Evolutionary conservation across 2,329 filamentous ascomycete genomes (phyloP).

Genomic region (Zymoseptoria passerinii): DNA sequence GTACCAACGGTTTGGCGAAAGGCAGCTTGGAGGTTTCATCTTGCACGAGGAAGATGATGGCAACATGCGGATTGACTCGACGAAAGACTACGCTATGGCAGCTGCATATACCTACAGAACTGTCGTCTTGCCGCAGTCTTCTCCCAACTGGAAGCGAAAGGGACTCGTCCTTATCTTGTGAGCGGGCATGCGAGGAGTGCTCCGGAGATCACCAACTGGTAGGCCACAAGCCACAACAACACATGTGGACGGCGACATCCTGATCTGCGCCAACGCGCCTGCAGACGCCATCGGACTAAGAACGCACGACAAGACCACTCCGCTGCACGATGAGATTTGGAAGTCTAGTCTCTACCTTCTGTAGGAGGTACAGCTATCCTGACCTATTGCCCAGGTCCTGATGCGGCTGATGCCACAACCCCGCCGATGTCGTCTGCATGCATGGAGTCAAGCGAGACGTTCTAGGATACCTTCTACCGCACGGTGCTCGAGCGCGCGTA

Average conservation of each 20-base stretch:
- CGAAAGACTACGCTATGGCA: neutral
- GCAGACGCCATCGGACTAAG: neutral
- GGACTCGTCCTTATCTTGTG: neutral
- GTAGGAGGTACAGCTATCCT: no score
- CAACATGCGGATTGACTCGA: neutral
- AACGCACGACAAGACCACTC: neutral
- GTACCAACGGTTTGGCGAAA: neutral
- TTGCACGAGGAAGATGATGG: neutral
- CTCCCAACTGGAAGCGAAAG: neutral
- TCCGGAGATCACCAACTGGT: neutral
- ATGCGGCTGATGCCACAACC: neutral
- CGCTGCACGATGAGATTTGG: neutral
- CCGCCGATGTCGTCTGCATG: neutral
- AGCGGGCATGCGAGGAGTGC: neutral
- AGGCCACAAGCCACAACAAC: neutral
- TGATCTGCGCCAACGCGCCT: neutral
- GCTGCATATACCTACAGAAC: neutral
- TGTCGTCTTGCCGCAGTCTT: neutral
- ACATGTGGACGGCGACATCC: neutral
- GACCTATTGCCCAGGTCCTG: neutral
- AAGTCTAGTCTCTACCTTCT: neutral
- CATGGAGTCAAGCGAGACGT: neutral
- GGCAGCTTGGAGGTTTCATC: neutral
- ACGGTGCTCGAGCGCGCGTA: neutral
- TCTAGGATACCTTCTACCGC: neutral